Percentiles rank a stretch among this genome's conserved stretches.
Evolutionary conservation across 768 basidiomycete genomes (phyloP).

Genomic region (Candolleomyces aberdarensis): DNA sequence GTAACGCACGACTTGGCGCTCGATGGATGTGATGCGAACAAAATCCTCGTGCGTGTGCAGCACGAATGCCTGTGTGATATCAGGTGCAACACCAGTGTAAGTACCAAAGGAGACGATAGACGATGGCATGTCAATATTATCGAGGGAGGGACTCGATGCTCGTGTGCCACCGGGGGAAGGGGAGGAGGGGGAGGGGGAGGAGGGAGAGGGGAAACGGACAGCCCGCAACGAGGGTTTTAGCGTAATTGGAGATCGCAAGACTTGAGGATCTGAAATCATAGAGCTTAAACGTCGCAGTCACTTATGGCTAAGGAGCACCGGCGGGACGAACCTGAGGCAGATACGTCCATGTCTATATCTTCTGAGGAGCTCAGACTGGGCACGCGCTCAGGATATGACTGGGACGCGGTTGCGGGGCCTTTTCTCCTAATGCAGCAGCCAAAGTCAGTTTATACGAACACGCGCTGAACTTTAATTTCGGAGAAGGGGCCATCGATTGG

Average conservation of each 20-base stretch:
- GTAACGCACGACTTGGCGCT: constrained; percentile 23
- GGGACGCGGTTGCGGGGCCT: constrained; percentile 3
- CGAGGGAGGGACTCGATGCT: constrained; percentile 1
- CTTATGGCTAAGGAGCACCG: constrained; percentile 1
- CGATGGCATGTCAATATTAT: constrained; percentile 1
- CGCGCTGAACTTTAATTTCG: constrained; percentile 7
- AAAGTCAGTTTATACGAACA: constrained; percentile 7
- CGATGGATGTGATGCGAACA: constrained; percentile 23
- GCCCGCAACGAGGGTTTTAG: background rate
- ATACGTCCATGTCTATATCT: constrained; percentile 7
- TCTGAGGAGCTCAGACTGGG: background rate
- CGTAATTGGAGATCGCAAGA: constrained; percentile 1
- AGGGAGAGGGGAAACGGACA: background rate
- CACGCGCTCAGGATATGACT: background rate
- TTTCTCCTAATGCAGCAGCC: constrained; percentile 8
- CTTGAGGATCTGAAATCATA: background rate
- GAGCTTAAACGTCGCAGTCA: background rate
- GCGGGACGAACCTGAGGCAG: constrained; percentile 1
- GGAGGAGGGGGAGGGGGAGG: background rate
- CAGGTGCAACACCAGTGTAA: background rate
- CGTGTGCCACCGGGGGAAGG: background rate
- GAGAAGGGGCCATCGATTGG: constrained; percentile 3
- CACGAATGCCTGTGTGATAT: constrained; percentile 7
- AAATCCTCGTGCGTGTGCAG: constrained; percentile 17
- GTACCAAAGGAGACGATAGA: background rate